Evolutionary conservation across 2,329 filamentous ascomycete genomes (phyloP), one percentile per base, ranked within the genome.

Genomic region (Verticillium longisporum): DNA sequence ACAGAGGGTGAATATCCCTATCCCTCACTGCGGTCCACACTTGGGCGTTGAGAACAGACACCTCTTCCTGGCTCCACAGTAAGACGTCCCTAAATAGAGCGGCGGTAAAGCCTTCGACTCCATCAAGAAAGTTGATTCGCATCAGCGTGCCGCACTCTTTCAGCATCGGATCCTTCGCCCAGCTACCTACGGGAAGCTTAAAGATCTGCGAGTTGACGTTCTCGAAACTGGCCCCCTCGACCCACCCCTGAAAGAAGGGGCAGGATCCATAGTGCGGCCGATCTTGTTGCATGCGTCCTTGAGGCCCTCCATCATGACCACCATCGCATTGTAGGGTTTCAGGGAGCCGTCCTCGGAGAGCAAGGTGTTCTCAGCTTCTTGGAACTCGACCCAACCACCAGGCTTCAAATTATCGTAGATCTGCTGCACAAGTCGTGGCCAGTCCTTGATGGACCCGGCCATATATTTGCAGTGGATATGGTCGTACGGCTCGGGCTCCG

Each of bases 121-220:
- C 61, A 34, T 68, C 65, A 1, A 69, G 54, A 33, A 67, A 66
- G 21, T 68, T 66, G 1, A 62, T 59, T 1, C 64, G 58, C 37
- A 67, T 66, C 41, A 64, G 54, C 56, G 74, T 13, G 59, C 62
- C 77, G 57, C 78, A 69, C 57, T 76, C 72, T 63, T 79, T 79
- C 18, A 78, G 70, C 10, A 70, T 71, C 1, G 70, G 66, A 36
- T 79, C 72, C 53, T 71, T 75, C 1, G 78, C 72, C 78, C 78
- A 77, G 26, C 66, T 64, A 0, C 71, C 71, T 21, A 71, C 66
- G 1, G 72, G 72, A 60, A 68, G 63, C 61, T 70, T 72, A 58
- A 69, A 71, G 11, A 65, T 59, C 26, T 63, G 65, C 57, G 73
- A 66, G 1, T 62, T 65, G 21, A 73, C 62, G 45, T 70, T 69